These are phyloP conservation scores for Spraguea lophii DNA, from an alignment of 371 early-diverging fungal species.

Conservation along the genomic window DNA sequence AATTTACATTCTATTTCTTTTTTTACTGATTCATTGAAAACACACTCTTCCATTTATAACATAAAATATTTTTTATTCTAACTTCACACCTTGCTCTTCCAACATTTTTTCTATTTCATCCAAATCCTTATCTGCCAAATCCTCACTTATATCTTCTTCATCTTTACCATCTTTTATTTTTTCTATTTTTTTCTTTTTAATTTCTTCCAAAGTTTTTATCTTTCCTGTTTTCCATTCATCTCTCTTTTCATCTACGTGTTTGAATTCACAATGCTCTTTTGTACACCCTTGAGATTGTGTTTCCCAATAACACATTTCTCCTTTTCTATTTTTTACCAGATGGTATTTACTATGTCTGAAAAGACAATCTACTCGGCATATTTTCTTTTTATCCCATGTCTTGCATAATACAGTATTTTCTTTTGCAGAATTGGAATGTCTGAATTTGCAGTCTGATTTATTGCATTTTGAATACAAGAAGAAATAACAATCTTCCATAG, in stretches of 20 bases:
- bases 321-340: constrained; percentile 26
- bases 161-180: neutral
- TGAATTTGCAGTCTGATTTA: constrained; percentile 30
- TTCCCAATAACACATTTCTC: constrained; percentile 44
- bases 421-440: constrained; percentile 39
- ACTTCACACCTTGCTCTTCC: too few species aligned
- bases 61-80: too few species aligned
- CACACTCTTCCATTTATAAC: too few species aligned
- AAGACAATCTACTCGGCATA: constrained; percentile 37
- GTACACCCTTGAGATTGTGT: constrained; percentile 33
- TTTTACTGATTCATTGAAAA: too few species aligned
- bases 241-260: constrained; percentile 25
- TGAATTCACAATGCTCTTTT: constrained; percentile 39
- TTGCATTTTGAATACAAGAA: constrained; percentile 44
- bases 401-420: constrained; percentile 31
- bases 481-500: constrained; percentile 47
- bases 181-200: neutral
- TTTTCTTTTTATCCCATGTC: constrained; percentile 28
- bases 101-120: too few species aligned
- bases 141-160: neutral
- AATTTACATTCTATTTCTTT: too few species aligned
- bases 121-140: neutral
- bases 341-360: constrained; percentile 43
- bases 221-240: constrained; percentile 31
- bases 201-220: constrained; percentile 5